Evolutionary conservation across 148 eudicot species (phyloP), one percentile per base, ranked within the genome.

Genomic region (Nyssa sinensis): DNA sequence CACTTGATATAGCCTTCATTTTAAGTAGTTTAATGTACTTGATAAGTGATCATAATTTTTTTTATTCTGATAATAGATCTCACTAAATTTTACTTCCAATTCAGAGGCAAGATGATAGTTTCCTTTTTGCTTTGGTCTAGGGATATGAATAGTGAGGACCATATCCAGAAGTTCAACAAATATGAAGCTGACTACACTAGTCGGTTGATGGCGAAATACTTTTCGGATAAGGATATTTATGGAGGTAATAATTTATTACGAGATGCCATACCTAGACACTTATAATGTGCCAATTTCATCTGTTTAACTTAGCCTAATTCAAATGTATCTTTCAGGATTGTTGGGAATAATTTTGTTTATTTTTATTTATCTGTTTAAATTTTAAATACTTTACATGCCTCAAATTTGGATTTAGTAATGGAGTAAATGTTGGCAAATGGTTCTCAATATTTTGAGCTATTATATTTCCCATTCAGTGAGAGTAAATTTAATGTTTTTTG

Each of bases 141-240:
- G 71, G 65, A 76, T 33, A 77, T 79, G 80, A 62, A 76, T 47
- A 73, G 23, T 65, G 67, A 73, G 51, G 81, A 80, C 7, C 47
- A 66, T 21, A 66, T 51, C 14, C 77, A 83, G 24, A 80, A 67
- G 64, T 80, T 80, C 72, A 77, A 75, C 67, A 83, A 62, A 37
- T 80, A 77, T 66, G 83, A 80, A 74, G 86, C 81, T 70, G 78
- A 83, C 21, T 74, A 59, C 41, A 75, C 87, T 19, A 61, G 66
- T 41, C 86, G 72, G 67, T 69, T 91, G 74, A 86, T 81, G 80
- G 78, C 87, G 47, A 91, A 91, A 65, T 91, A 86, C 78, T 91
- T 91, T 85, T 89, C 93, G 4, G 83, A 81, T 74, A 83, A 86
- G 86, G 82, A 81, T 71, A 75, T 91, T 11, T 84, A 84, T 77